These are phyloP conservation scores for Linnemannia hyalina DNA, from an alignment of 192 early-diverging fungal species.

Conservation along the genomic window DNA sequence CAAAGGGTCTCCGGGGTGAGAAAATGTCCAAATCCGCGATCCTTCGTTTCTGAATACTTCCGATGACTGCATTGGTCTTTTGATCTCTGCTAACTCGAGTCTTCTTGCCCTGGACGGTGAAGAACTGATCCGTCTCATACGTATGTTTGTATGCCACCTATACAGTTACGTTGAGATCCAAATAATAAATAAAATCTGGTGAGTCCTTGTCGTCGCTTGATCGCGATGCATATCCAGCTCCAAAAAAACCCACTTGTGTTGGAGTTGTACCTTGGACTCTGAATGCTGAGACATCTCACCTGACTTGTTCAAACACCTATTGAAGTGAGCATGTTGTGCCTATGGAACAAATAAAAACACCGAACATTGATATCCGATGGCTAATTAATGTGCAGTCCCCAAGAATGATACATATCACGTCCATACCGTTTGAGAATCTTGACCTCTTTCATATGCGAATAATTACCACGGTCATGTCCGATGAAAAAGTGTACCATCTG, in stretches of 20 bases:
- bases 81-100: conserved; percentile 77
- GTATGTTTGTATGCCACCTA: conserved; percentile 37
- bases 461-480: conserved; percentile 83
- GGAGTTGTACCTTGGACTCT: conserved; percentile 54
- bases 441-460: not conserved
- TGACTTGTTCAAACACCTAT: conserved; percentile 81
- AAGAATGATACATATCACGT: not conserved
- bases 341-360: not conserved
- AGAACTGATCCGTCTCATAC: conserved; percentile 48
- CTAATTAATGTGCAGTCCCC: not conserved
- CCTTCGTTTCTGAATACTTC: conserved; percentile 80
- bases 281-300: conserved; percentile 66
- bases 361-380: not conserved
- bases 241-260: too few species aligned
- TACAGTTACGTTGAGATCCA: not conserved
- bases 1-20: conserved; percentile 82
- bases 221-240: not conserved
- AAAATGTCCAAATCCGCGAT: conserved; percentile 90
- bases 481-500: conserved; percentile 74
- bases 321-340: conserved; percentile 89
- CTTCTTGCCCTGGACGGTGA: conserved; percentile 31
- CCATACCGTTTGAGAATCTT: not conserved
- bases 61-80: conserved; percentile 66
- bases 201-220: not conserved
- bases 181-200: not conserved